These are phyloP conservation scores for Pseudogymnoascus verrucosus DNA, from an alignment of 2,329 filamentous ascomycete species.

Conservation along the genomic window DNA sequence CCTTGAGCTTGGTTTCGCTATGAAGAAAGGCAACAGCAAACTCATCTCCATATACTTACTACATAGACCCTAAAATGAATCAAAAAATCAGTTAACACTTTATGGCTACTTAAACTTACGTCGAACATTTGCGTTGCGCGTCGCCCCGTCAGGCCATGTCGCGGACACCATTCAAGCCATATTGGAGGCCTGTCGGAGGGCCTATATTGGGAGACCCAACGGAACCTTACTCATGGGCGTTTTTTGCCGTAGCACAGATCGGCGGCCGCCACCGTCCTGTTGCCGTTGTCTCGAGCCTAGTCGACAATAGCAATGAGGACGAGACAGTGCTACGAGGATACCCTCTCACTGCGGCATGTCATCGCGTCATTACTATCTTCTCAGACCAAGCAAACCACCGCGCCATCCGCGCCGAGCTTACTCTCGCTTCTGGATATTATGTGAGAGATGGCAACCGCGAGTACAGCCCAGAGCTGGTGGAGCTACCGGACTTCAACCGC, in stretches of 20 bases:
- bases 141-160: neutral
- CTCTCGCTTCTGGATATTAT: slow-evolving; percentile 15
- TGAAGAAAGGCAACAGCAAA: neutral
- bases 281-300: neutral
- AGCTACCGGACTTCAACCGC: neutral
- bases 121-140: neutral
- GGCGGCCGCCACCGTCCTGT: neutral
- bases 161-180: neutral
- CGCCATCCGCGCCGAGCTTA: slow-evolving; percentile 5
- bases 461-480: neutral
- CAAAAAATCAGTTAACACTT: neutral
- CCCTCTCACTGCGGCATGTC: slow-evolving; percentile 16
- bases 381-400: slow-evolving; percentile 16
- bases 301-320: neutral
- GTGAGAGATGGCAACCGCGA: slow-evolving; percentile 6
- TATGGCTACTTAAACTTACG: neutral
- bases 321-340: slow-evolving; percentile 15
- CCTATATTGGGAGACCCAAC: neutral
- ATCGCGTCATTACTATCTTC: slow-evolving; percentile 19
- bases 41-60: neutral
- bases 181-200: neutral
- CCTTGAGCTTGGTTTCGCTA: neutral
- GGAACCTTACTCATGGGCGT: neutral
- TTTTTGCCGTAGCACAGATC: neutral
- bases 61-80: neutral